phyloP scores from a whole-genome alignment of 2,329 filamentous ascomycete species.

The Zymoseptoria passerinii region DNA sequence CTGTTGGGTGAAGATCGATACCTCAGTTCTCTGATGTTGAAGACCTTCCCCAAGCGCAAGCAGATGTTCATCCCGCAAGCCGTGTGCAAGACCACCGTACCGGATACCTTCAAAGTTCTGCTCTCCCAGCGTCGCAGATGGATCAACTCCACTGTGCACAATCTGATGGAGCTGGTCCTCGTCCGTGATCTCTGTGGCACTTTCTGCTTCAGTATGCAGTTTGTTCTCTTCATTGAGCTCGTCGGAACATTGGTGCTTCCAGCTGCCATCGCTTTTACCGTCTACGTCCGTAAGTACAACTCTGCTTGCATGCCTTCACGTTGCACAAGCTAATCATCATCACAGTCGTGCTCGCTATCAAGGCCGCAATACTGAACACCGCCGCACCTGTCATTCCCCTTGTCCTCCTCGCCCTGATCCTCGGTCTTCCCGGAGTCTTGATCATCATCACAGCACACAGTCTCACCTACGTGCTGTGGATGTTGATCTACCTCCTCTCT shows the following conservation, averaged over 20 bases:
- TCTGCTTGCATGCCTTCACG: neutral
- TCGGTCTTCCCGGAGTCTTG: slow-evolving; percentile 84
- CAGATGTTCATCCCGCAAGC: slow-evolving; percentile 98
- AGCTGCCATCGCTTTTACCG: slow-evolving; percentile 91
- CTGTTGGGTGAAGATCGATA: slow-evolving; percentile 91
- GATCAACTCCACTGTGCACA: slow-evolving; percentile 99
- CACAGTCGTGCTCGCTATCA: slow-evolving; percentile 75
- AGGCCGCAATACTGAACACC: slow-evolving; percentile 48
- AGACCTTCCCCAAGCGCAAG: slow-evolving; percentile 97
- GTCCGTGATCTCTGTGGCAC: slow-evolving; percentile 95
- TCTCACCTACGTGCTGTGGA: slow-evolving; percentile 88
- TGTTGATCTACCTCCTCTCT: slow-evolving; percentile 89
- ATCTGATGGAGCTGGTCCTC: slow-evolving; percentile 92
- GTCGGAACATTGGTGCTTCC: slow-evolving; percentile 90
- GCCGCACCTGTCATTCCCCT: slow-evolving; percentile 78
- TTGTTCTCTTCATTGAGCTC: slow-evolving; percentile 91
- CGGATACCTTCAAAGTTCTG: slow-evolving; percentile 83
- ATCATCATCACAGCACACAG: slow-evolving; percentile 92
- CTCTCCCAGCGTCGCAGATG: slow-evolving; percentile 91
- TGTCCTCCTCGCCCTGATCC: slow-evolving; percentile 77
- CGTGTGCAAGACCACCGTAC: slow-evolving; percentile 96
- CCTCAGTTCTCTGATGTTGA: slow-evolving; percentile 92
- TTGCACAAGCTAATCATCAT: slow-evolving; percentile 21
- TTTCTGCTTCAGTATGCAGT: slow-evolving; percentile 99
- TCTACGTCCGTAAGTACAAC: slow-evolving; percentile 74